phyloP scores from a whole-genome alignment of 2,329 filamentous ascomycete genomes.

The Onygenales sp. region DNA sequence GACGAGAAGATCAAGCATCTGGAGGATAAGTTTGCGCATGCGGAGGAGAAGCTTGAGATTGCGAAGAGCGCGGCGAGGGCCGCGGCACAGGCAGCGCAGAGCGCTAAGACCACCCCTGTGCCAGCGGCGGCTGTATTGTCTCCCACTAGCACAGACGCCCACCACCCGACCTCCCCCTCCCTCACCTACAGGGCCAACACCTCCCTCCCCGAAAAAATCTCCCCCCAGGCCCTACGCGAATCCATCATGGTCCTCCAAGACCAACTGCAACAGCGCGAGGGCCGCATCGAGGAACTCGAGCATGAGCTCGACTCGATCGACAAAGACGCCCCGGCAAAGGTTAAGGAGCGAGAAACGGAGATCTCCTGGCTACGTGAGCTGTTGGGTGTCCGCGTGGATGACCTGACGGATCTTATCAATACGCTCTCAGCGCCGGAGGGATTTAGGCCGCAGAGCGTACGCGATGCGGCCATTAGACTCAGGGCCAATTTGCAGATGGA shows the following conservation, averaged over 20 bases:
- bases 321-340: constrained; percentile 67
- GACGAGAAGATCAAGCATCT: constrained; percentile 77
- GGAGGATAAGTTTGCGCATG: constrained; percentile 71
- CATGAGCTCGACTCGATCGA: constrained; percentile 59
- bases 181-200: constrained; percentile 33
- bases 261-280: constrained; percentile 88
- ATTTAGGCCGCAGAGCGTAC: constrained; percentile 70
- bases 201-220: constrained; percentile 72
- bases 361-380: constrained; percentile 93
- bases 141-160: constrained; percentile 15
- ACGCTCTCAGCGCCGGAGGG: constrained; percentile 59
- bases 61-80: constrained; percentile 79
- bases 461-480: constrained; percentile 84
- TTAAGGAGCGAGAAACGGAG: constrained; percentile 87
- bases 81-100: constrained; percentile 65
- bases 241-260: constrained; percentile 95
- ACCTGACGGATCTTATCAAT: constrained; percentile 83
- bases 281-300: constrained; percentile 79
- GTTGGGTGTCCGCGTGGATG: constrained; percentile 78
- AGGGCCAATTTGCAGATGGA: constrained; percentile 97
- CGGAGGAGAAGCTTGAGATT: constrained; percentile 87
- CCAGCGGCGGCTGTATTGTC: not conserved
- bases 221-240: constrained; percentile 86
- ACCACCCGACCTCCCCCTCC: constrained; percentile 39
- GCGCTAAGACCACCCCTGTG: constrained; percentile 21